phyloP scores from a whole-genome alignment of 2,329 filamentous ascomycete genomes.

The Aureobasidium sp. region DNA sequence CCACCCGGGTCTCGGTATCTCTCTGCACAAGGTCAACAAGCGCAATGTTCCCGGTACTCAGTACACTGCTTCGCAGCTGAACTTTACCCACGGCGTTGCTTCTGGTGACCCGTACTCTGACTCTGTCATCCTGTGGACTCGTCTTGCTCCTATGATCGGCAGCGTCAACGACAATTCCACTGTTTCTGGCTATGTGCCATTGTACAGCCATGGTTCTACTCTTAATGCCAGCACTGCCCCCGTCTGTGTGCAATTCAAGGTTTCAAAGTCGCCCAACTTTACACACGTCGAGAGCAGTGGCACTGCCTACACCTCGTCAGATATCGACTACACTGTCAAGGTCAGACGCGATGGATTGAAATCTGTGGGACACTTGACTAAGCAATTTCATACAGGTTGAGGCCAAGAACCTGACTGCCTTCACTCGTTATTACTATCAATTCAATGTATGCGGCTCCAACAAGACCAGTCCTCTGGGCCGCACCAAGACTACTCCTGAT shows the following conservation, averaged over 20 bases:
- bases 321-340: constrained; percentile 71
- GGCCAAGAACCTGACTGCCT: constrained; percentile 54
- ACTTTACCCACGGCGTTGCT: constrained; percentile 56
- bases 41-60: constrained; percentile 43
- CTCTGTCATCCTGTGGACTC: constrained; percentile 38
- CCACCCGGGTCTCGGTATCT: constrained; percentile 57
- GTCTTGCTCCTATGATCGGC: constrained; percentile 33
- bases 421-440: constrained; percentile 63
- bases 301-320: constrained; percentile 60
- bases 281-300: constrained; percentile 48
- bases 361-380: not conserved
- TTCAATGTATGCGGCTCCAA: constrained; percentile 61
- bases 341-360: too few species aligned
- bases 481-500: constrained; percentile 62
- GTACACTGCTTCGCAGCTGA: constrained; percentile 43
- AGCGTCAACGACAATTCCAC: constrained; percentile 41
- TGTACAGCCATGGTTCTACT: constrained; percentile 47
- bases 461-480: constrained; percentile 55
- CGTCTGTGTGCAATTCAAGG: constrained; percentile 60
- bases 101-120: constrained; percentile 41
- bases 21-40: constrained; percentile 55
- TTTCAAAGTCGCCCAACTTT: constrained; percentile 46
- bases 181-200: constrained; percentile 49
- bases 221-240: constrained; percentile 48
- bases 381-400: constrained; percentile 47